A percentile compares a stretch with the other conserved stretches of the same genome.
Evolutionary conservation across 805 yeast species (phyloP).

Genomic region (Lipomyces oligophaga): DNA sequence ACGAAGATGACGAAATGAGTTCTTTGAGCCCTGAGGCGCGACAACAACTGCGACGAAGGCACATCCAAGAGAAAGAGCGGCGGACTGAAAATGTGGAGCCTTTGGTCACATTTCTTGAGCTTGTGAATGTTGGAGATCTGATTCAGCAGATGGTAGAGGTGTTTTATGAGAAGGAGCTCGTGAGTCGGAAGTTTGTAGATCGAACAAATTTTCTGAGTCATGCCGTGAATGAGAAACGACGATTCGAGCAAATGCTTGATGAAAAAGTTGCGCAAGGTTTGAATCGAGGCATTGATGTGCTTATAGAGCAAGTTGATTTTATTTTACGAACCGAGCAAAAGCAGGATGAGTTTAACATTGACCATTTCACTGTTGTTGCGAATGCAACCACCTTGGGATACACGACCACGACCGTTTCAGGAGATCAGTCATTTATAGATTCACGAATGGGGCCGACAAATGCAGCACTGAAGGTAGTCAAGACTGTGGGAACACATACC

Average conservation of each 20-base stretch:
- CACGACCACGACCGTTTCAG: not conserved
- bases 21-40: not conserved
- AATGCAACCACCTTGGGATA: not conserved
- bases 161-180: constrained; percentile 82
- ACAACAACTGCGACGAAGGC: not conserved
- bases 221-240: constrained; percentile 72
- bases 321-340: constrained; percentile 51
- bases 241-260: constrained; percentile 76
- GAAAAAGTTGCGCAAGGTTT: constrained; percentile 89
- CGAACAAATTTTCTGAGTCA: constrained; percentile 76
- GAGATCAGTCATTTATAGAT: constrained; percentile 1
- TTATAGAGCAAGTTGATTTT: constrained; percentile 74
- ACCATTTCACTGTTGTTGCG: constrained; percentile 10
- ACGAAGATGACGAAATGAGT: not conserved
- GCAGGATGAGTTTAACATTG: constrained; percentile 20
- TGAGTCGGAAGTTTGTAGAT: constrained; percentile 52
- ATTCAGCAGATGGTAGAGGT: constrained; percentile 89
- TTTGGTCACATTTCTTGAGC: constrained; percentile 76
- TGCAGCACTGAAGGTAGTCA: constrained; percentile 63
- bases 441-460: constrained; percentile 49
- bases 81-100: constrained; percentile 51
- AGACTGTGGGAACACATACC: constrained; percentile 65
- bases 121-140: constrained; percentile 88
- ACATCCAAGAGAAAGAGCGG: not conserved
- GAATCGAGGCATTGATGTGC: constrained; percentile 84